These are phyloP conservation scores for Limonomyces culmigenus DNA, from an alignment of 1,284 basidiomycete species.

Conservation along the genomic window DNA sequence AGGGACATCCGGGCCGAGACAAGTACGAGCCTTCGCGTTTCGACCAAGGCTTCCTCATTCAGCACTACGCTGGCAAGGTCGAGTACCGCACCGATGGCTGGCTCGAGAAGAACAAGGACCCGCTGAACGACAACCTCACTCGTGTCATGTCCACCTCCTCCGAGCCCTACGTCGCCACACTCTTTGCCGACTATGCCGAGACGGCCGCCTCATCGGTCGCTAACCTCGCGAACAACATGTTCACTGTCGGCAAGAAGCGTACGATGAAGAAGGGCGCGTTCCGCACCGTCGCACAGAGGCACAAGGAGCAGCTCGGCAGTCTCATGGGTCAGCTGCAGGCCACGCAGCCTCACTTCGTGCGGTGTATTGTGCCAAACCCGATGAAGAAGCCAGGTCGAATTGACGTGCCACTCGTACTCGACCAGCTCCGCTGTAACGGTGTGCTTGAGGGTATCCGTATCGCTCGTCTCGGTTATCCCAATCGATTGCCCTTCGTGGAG, in stretches of 20 bases:
- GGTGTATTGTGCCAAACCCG: slow-evolving; percentile 94
- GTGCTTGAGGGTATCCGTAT: slow-evolving; percentile 98
- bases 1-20: slow-evolving; percentile 52
- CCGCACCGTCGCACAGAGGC: slow-evolving; percentile 87
- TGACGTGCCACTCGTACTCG: slow-evolving; percentile 88
- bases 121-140: slow-evolving; percentile 91
- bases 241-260: slow-evolving; percentile 56
- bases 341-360: slow-evolving; percentile 96
- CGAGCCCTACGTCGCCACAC: slow-evolving; percentile 65
- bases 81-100: slow-evolving; percentile 94
- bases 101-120: slow-evolving; percentile 99
- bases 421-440: slow-evolving; percentile 97
- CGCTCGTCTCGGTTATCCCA: slow-evolving; percentile 93
- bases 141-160: slow-evolving; percentile 76
- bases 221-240: slow-evolving; percentile 16
- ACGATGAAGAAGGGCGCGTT: slow-evolving; percentile 91
- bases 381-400: slow-evolving; percentile 87
- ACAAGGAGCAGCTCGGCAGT: slow-evolving; percentile 90
- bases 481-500: slow-evolving; percentile 91
- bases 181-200: slow-evolving; percentile 79
- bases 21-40: slow-evolving; percentile 87
- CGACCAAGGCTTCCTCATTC: slow-evolving; percentile 87
- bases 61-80: slow-evolving; percentile 95
- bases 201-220: slow-evolving; percentile 15
- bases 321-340: slow-evolving; percentile 86